Conservation (phyloP, 78 protist species). For the Bigelowiella natans region DNA sequence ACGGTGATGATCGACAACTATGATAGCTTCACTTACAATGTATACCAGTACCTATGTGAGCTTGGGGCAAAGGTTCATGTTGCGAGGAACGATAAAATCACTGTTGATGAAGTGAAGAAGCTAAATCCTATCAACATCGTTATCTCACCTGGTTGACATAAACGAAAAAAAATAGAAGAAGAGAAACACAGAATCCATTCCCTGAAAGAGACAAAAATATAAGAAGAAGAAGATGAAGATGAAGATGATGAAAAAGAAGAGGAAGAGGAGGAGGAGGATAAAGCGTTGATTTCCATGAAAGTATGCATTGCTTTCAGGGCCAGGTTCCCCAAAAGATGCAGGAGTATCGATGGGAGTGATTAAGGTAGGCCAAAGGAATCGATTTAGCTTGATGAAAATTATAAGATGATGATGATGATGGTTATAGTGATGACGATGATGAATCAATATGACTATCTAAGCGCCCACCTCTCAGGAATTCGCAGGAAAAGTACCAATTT, state of each 20-base stretch:
- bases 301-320: too few relatives aligned
- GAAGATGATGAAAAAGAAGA: too few relatives aligned
- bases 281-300: too few relatives aligned
- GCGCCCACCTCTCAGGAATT: not conserved
- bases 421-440: not conserved
- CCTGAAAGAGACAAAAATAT: too few relatives aligned
- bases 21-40: conserved; percentile 55
- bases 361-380: not conserved
- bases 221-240: too few relatives aligned
- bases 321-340: not conserved
- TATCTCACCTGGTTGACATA: not conserved
- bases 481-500: conserved; percentile 27
- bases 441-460: not conserved
- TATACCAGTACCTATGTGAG: conserved; percentile 14
- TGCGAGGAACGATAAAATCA: not conserved
- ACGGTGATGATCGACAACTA: conserved; percentile 41
- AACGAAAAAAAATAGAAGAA: too few relatives aligned
- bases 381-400: not conserved
- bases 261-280: too few relatives aligned
- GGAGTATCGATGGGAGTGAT: not conserved
- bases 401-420: not conserved
- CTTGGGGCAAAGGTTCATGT: not conserved
- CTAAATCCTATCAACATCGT: not conserved
- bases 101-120: not conserved
- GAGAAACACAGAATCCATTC: too few relatives aligned